Base-by-base conservation (phyloP, 805 yeast genomes). In the Candida succiphila region DNA sequence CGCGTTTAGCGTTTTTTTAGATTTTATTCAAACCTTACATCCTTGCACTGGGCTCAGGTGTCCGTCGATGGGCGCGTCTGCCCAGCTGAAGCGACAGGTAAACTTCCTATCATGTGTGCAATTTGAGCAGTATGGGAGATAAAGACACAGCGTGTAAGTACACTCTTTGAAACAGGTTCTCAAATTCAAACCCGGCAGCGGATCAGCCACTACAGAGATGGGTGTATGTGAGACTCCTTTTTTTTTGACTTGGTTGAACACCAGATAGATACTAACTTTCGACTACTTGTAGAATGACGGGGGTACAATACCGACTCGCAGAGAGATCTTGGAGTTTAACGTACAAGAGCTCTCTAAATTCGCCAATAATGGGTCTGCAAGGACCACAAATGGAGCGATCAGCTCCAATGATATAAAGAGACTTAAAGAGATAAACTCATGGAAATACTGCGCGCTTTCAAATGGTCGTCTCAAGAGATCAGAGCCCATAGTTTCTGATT, bases 401-500 rank as follows among this genome's bases (percentile, higher is more conserved):
- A 40, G 38, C 6, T 42, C 32, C 9, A 44, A 48, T 29, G 34
- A 27, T 31, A 46, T 40, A 14, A 19, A 39, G 17, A 31, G 33
- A 15, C 51, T 52, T 41, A 43, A 46, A 31, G 30, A 36, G 9
- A 39, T 43, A 4, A 60, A 60, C 4, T 36, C 50, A 17, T 70
- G 78, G 63, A 55, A 52, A 12, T 61, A 57, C 5, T 83, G 94
- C 48, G 51, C 58, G 5, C 37, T 65, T 25, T 65, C 63, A 18
- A 68, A 45, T 28, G 60, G 84, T 15, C 17, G 8, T 12, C 5
- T 5, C n/a, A 20, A 20, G 7, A 25, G 7, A 13, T 40, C 44
- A n/a, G 46, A 45, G 5, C 80, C 79, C 0, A 56, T 83, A 2
- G 79, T 80, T 2, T 69, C 84, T 23, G 95, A 86, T 52, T 77